phyloP scores from a whole-genome alignment of 2,329 filamentous ascomycete genomes.

The Penicillium glabrum region DNA sequence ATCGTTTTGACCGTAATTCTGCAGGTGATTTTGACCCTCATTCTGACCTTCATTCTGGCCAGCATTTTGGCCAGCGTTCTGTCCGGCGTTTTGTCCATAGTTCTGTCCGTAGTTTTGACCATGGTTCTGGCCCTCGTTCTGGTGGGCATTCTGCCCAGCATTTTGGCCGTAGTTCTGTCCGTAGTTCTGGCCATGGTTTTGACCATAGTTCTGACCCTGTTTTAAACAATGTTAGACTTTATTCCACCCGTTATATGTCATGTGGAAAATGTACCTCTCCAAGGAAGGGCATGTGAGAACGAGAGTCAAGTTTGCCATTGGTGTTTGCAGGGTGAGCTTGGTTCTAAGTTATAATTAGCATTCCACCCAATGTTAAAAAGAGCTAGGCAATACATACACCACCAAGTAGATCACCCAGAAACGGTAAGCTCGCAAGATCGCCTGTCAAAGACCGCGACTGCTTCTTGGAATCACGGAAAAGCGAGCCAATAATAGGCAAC shows the following conservation, averaged over 20 bases:
- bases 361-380: background rate
- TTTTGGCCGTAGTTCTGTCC: constrained; percentile 6
- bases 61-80: background rate
- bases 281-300: background rate
- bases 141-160: constrained; percentile 5
- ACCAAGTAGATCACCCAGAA: constrained; percentile 14
- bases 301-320: background rate
- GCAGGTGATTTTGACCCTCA: background rate
- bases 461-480: background rate
- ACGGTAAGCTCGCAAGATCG: constrained; percentile 11
- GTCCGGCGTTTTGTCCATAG: background rate
- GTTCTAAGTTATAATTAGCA: constrained; percentile 1
- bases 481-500: background rate
- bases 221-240: background rate
- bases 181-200: background rate
- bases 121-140: constrained; percentile 4
- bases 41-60: constrained; percentile 7
- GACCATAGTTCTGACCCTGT: background rate
- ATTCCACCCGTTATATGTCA: background rate
- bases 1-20: constrained; percentile 3
- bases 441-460: constrained; percentile 15
- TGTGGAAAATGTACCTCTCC: constrained; percentile 1
- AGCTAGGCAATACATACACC: constrained; percentile 9
- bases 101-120: constrained; percentile 6
- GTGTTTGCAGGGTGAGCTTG: constrained; percentile 9